Evolutionary conservation across 352 stramenopile genomes (phyloP).

Genomic region (Pythium guiyangense): DNA sequence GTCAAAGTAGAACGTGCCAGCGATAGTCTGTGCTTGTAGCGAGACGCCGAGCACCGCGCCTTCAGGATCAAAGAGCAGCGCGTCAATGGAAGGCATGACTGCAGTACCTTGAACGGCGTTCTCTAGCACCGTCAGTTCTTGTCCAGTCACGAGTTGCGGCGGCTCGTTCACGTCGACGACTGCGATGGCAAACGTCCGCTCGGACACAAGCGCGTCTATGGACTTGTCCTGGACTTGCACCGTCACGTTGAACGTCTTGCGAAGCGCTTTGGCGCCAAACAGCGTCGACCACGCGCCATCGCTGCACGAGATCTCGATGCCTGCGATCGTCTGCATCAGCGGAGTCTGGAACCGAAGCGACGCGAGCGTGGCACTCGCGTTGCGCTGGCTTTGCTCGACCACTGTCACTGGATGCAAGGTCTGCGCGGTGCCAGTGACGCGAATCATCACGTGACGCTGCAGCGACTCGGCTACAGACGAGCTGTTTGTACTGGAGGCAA

Average conservation of each 20-base stretch:
- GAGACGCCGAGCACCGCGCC: not conserved
- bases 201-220: conserved; percentile 12
- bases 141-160: conserved; percentile 1
- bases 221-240: conserved; percentile 39
- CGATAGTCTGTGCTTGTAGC: conserved; percentile 28
- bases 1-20: conserved; percentile 47
- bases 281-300: conserved; percentile 24
- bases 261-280: conserved; percentile 27
- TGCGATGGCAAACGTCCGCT: conserved; percentile 12
- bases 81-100: conserved; percentile 3
- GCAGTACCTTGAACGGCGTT: conserved; percentile 2
- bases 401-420: not conserved
- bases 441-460: conserved; percentile 1
- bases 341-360: conserved; percentile 4
- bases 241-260: conserved; percentile 29
- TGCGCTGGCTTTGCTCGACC: not conserved
- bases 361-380: not conserved
- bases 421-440: not conserved
- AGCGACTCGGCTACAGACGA: not conserved
- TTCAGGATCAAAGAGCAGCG: conserved; percentile 11
- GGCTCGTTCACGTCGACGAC: conserved; percentile 9
- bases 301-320: conserved; percentile 26
- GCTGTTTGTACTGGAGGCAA: not conserved
- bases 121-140: not conserved
- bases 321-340: conserved; percentile 6